phyloP scores from a whole-genome alignment of 139 green algal genomes.

The Chlorella sp. region DNA sequence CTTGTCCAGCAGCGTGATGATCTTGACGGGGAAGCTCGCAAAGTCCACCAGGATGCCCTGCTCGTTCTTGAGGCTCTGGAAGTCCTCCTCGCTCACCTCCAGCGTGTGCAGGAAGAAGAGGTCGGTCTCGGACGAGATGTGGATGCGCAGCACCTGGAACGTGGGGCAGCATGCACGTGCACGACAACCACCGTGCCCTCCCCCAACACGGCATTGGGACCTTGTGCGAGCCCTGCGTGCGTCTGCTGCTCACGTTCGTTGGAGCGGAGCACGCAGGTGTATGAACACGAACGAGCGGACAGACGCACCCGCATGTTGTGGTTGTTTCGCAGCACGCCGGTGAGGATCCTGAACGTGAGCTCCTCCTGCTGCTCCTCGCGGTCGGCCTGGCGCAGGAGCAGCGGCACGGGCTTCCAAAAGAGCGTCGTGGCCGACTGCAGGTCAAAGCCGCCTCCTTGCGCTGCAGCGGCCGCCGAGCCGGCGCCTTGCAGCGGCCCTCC shows the following conservation, averaged over 20 bases:
- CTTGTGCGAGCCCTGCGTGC: neutral
- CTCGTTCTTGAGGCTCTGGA: slow-evolving; percentile 72
- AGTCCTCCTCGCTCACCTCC: slow-evolving; percentile 89
- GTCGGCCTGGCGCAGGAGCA: slow-evolving; percentile 51
- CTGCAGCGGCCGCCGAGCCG: too few species aligned
- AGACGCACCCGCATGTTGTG: slow-evolving; percentile 49
- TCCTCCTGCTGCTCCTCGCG: slow-evolving; percentile 51
- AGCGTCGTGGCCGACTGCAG: slow-evolving; percentile 50
- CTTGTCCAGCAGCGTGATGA: slow-evolving; percentile 79
- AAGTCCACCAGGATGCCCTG: slow-evolving; percentile 94
- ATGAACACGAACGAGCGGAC: neutral
- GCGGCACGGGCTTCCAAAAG: slow-evolving; percentile 64
- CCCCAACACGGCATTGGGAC: neutral
- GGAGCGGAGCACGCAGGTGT: neutral
- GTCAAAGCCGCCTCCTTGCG: slow-evolving; percentile 57
- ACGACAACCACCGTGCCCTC: neutral
- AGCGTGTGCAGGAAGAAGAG: slow-evolving; percentile 73
- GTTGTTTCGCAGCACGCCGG: slow-evolving; percentile 47
- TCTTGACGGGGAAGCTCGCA: slow-evolving; percentile 73
- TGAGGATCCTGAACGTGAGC: slow-evolving; percentile 65
- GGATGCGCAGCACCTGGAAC: slow-evolving; percentile 59
- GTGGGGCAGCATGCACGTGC: neutral
- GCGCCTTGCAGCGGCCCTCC: too few species aligned
- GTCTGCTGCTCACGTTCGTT: neutral
- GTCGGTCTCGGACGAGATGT: slow-evolving; percentile 73